A percentile compares a stretch with the other conserved stretches of the same genome.
Conservation (phyloP, 768 basidiomycete genomes). For the Calvatia gigantea region DNA sequence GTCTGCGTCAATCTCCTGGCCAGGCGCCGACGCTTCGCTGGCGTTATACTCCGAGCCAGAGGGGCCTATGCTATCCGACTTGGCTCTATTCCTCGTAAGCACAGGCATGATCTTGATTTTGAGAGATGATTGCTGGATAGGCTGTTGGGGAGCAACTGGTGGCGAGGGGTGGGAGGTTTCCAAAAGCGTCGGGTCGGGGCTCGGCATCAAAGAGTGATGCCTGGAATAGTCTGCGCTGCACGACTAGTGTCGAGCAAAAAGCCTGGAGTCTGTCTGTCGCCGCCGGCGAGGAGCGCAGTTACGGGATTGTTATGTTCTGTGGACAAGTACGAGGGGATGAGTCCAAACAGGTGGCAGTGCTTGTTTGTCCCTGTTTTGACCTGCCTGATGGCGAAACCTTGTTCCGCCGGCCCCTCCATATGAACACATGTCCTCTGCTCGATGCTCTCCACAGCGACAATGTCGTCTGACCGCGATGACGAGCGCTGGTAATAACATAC, state of each 20-base stretch:
- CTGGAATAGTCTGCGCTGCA: conserved; percentile 4
- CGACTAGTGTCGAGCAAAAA: conserved; percentile 1
- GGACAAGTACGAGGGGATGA: conserved; percentile 16
- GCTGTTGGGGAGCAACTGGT: conserved; percentile 3
- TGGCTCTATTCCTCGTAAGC: conserved; percentile 27
- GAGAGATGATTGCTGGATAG: conserved; percentile 27
- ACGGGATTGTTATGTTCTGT: conserved; percentile 13
- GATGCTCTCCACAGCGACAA: neutral
- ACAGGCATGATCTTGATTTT: conserved; percentile 29
- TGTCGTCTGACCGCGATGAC: neutral
- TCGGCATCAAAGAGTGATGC: conserved; percentile 21
- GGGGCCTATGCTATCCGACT: conserved; percentile 28
- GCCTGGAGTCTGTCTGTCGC: neutral
- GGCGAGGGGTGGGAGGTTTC: conserved; percentile 12
- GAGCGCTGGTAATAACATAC: neutral
- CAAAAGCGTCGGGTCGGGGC: conserved; percentile 21
- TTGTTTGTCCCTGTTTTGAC: conserved; percentile 23
- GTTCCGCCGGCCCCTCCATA: conserved; percentile 5
- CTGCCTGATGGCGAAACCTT: neutral
- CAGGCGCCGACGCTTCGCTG: conserved; percentile 41
- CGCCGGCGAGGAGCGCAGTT: neutral
- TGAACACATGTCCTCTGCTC: neutral
- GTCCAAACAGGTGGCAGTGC: conserved; percentile 23
- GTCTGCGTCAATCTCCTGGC: conserved; percentile 20
- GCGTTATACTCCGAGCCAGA: conserved; percentile 50